Evolutionary conservation across 495 filamentous ascomycete genomes (phyloP).

Genomic region (Penicillium antarcticum): DNA sequence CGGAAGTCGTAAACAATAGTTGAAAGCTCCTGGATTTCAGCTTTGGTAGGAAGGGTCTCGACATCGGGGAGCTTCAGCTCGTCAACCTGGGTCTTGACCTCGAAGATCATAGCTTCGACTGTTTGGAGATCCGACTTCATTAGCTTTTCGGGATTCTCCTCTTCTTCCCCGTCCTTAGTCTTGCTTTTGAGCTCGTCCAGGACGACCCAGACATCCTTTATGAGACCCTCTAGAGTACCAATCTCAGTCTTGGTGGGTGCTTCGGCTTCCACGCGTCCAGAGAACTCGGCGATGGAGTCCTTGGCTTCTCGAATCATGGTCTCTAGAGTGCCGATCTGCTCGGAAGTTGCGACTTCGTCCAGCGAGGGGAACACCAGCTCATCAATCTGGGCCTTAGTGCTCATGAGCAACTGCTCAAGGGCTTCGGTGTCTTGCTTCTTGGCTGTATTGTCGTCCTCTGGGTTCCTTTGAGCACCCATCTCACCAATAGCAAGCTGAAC

Average conservation of each 20-base stretch:
- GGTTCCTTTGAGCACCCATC: slow-evolving; percentile 29
- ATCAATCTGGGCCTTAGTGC: slow-evolving; percentile 79
- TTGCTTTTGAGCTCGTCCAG: slow-evolving; percentile 75
- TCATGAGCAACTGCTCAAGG: slow-evolving; percentile 83
- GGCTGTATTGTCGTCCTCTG: slow-evolving; percentile 38
- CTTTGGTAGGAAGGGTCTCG: slow-evolving; percentile 59
- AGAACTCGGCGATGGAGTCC: slow-evolving; percentile 60
- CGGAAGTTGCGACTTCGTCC: slow-evolving; percentile 61
- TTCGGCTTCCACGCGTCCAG: slow-evolving; percentile 54
- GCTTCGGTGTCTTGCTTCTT: slow-evolving; percentile 76
- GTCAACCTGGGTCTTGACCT: slow-evolving; percentile 72
- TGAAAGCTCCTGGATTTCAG: slow-evolving; percentile 61
- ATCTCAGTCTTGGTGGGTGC: slow-evolving; percentile 75
- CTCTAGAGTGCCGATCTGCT: slow-evolving; percentile 74
- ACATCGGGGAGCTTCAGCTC: slow-evolving; percentile 66
- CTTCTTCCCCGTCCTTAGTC: slow-evolving; percentile 40
- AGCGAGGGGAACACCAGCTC: slow-evolving; percentile 64
- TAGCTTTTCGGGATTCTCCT: slow-evolving; percentile 61
- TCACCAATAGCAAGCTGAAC: slow-evolving; percentile 55
- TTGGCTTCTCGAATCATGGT: slow-evolving; percentile 65
- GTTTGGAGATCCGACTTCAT: slow-evolving; percentile 77
- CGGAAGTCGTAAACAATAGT: slow-evolving; percentile 68
- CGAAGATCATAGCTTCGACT: slow-evolving; percentile 72
- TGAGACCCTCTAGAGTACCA: slow-evolving; percentile 65
- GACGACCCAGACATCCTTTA: slow-evolving; percentile 68